These are phyloP conservation scores for Musa schizocarpa DNA, from an alignment of 176 grass and related monocot genomes.

Conservation along the genomic window DNA sequence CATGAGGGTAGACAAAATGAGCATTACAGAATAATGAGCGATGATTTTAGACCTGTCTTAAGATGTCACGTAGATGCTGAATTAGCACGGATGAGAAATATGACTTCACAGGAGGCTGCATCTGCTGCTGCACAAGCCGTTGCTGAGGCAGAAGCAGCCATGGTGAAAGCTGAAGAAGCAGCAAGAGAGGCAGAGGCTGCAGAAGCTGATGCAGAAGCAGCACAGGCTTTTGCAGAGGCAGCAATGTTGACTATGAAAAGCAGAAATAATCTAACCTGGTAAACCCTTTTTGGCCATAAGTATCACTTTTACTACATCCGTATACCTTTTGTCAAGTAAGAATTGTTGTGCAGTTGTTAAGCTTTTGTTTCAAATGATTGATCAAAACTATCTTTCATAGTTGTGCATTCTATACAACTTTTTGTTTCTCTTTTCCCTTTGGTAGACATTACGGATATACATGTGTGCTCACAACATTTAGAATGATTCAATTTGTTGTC, in stretches of 20 bases:
- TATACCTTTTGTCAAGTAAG: neutral
- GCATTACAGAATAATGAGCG: constrained; percentile 33
- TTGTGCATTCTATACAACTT: too few species aligned
- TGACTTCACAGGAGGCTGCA: constrained; percentile 58
- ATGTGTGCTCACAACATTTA: too few species aligned
- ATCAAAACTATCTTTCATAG: too few species aligned
- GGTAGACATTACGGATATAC: too few species aligned
- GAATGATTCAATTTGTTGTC: too few species aligned
- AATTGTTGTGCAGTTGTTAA: too few species aligned
- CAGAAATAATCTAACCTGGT: constrained; percentile 57
- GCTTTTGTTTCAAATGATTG: too few species aligned
- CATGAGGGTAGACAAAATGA: constrained; percentile 48
- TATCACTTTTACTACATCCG: neutral
- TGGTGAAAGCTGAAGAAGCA: constrained; percentile 79
- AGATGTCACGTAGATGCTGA: constrained; percentile 68
- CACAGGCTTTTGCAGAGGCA: constrained; percentile 74
- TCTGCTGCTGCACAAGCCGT: constrained; percentile 55
- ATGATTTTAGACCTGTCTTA: constrained; percentile 38
- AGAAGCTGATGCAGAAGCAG: constrained; percentile 70
- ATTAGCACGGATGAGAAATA: constrained; percentile 55
- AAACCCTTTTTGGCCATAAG: constrained; percentile 10
- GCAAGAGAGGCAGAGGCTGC: constrained; percentile 69
- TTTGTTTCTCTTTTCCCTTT: too few species aligned
- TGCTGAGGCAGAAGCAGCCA: constrained; percentile 74
- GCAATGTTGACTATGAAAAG: constrained; percentile 40